Percentiles rank a stretch among this genome's conserved stretches.
Evolutionary conservation across 2,329 filamentous ascomycete species (phyloP).

Genomic region (Camillea tinctor): DNA sequence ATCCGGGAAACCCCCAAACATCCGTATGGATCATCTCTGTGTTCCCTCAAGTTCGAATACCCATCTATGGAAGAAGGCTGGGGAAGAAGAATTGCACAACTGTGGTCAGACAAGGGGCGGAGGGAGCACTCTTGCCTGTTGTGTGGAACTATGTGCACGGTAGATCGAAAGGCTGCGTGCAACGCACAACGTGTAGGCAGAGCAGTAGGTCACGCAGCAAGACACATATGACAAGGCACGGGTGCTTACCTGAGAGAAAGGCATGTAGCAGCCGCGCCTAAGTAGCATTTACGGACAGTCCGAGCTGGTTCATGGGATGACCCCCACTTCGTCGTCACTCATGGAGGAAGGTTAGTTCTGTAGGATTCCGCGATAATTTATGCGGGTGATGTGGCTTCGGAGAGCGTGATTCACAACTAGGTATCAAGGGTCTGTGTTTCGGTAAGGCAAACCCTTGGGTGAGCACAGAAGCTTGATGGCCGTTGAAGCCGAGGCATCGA

Average conservation of each 20-base stretch:
- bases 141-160: not conserved
- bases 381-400: not conserved
- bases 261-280: not conserved
- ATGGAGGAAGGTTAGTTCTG: not conserved
- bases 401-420: not conserved
- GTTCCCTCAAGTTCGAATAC: not conserved
- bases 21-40: not conserved
- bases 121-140: not conserved
- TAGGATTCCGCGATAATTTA: not conserved
- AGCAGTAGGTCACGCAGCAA: not conserved
- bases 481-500: slow-evolving; percentile 1
- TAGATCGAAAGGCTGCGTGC: not conserved
- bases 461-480: not conserved
- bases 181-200: not conserved
- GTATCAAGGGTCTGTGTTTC: not conserved
- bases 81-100: not conserved
- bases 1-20: not conserved
- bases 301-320: not conserved
- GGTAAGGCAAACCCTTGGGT: not conserved
- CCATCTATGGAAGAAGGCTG: not conserved
- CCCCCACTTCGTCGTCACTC: not conserved
- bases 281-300: not conserved
- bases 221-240: not conserved
- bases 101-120: not conserved
- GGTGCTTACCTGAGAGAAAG: not conserved